A percentile compares a stretch with the other conserved stretches of the same genome.
Evolutionary conservation across 768 basidiomycete species (phyloP).

Genomic region (Mycena epipterygia): DNA sequence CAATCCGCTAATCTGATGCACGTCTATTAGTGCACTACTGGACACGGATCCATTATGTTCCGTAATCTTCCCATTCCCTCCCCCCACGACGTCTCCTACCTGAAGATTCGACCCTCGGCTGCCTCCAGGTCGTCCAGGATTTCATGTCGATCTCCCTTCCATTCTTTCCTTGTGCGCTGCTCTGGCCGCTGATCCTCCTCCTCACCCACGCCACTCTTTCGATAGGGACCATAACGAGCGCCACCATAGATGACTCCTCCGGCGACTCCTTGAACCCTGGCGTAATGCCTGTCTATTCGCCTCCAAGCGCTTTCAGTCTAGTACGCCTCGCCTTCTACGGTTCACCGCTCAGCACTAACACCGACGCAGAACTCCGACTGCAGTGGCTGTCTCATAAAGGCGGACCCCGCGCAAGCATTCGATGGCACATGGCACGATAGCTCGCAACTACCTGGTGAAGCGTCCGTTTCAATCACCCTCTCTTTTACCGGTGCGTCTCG

Average conservation of each 20-base stretch:
- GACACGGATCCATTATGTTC: neutral
- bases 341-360: neutral
- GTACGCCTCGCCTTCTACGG: neutral
- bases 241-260: slow-evolving; percentile 24
- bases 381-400: slow-evolving; percentile 3
- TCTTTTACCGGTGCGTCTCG: slow-evolving; percentile 26
- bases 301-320: neutral
- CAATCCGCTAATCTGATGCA: too few species aligned
- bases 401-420: slow-evolving; percentile 6
- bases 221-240: neutral
- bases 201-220: slow-evolving; percentile 8
- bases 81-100: neutral
- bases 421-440: slow-evolving; percentile 30
- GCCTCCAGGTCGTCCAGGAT: neutral
- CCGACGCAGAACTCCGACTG: slow-evolving; percentile 28
- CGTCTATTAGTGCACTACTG: too few species aligned
- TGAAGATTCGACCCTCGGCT: neutral
- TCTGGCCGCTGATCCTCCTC: neutral
- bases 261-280: slow-evolving; percentile 23
- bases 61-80: neutral
- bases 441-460: slow-evolving; percentile 10
- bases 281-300: slow-evolving; percentile 1
- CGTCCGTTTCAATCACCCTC: slow-evolving; percentile 18
- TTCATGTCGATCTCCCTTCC: neutral
- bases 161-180: neutral